A percentile compares a stretch with the other conserved stretches of the same genome.
phyloP scores from a whole-genome alignment of 225 moss, liverwort and hornwort species.

The Antitrichia curtipendula region DNA sequence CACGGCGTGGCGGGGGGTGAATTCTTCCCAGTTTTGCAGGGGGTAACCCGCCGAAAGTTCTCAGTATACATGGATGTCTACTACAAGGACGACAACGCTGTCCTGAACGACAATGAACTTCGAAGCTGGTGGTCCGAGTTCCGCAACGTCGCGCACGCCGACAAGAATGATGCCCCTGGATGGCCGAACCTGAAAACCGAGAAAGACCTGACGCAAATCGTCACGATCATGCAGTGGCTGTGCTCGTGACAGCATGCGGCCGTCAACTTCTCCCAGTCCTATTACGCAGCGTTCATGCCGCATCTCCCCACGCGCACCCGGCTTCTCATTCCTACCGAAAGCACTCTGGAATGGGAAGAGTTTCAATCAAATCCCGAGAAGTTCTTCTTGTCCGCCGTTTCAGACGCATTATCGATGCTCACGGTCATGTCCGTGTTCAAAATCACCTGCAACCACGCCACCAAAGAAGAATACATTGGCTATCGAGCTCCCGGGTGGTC shows the following conservation, averaged over 20 bases:
- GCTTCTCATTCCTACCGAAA: not conserved
- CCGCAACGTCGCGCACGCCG: not conserved
- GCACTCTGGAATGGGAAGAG: not conserved
- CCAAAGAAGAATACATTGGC: slow-evolving; percentile 33
- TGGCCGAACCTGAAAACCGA: not conserved
- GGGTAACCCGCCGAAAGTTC: no score
- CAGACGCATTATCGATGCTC: not conserved
- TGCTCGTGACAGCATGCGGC: slow-evolving; percentile 10
- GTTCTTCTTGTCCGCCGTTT: not conserved
- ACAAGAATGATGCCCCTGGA: slow-evolving; percentile 2
- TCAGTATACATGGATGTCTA: no score
- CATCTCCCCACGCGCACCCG: not conserved
- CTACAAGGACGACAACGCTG: not conserved
- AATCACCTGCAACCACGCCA: slow-evolving; percentile 4
- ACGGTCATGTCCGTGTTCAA: not conserved
- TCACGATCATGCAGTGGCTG: slow-evolving; percentile 5
- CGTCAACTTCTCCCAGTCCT: slow-evolving; percentile 10
- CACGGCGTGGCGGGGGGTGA: no score
- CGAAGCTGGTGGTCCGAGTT: slow-evolving; percentile 19
- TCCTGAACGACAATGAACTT: slow-evolving; percentile 12
- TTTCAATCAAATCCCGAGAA: not conserved
- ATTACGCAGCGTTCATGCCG: slow-evolving; percentile 3
- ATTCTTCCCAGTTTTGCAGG: no score
- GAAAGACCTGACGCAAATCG: not conserved
- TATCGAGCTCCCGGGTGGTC: slow-evolving; percentile 6